Base-by-base conservation (phyloP, 441 rosid species). In the Gossypium davidsonii region DNA sequence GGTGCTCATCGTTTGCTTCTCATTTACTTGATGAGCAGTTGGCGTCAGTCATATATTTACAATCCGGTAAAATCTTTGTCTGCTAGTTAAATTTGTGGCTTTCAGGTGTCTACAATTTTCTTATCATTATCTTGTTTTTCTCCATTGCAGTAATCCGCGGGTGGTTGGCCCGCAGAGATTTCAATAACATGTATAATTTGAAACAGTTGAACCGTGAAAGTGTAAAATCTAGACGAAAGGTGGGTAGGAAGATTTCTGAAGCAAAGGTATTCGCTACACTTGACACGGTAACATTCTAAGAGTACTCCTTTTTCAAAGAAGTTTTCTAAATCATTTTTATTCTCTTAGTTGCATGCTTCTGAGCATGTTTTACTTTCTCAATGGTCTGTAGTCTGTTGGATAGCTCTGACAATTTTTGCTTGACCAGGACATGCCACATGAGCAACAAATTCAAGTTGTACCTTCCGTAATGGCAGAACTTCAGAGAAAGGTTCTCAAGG, bases 101-200 rank as follows among this genome's bases (percentile, higher is more conserved):
- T 56, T 63, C 42, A 15, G 65, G 57, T 72, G 61, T 65, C 37
- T 68, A 60, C 12, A 26, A 5, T 23, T 72, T n/a, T 71, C 56
- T 58, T 55, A 2, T 67, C 70, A 66, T 46, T 23, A 25, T 59
- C 71, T 67, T 64, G 51, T 56, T 25, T 70, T 77, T 58, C 42
- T 46, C 56, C 15, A 14, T 6, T 77, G 83, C 83, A 96, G 99
- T 59, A 42, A 85, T 93, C 71, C 92, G 99, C 51, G 98, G 97
- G 44, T 90, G 96, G 89, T 79, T 94, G 84, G 90, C 83, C 70
- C 90, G 96, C 69, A 90, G 76, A 76, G 84, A 86, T 34, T 79
- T 90, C 2, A 73, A 15, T 53, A 75, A 80, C 34, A 78, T 77
- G 86, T 78, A 70, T 48, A 81, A 85, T 76, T 53, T 75, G 73